Evolutionary conservation across 257 asterid species (phyloP).

Genomic region (Nicotiana tomentosiformis): DNA sequence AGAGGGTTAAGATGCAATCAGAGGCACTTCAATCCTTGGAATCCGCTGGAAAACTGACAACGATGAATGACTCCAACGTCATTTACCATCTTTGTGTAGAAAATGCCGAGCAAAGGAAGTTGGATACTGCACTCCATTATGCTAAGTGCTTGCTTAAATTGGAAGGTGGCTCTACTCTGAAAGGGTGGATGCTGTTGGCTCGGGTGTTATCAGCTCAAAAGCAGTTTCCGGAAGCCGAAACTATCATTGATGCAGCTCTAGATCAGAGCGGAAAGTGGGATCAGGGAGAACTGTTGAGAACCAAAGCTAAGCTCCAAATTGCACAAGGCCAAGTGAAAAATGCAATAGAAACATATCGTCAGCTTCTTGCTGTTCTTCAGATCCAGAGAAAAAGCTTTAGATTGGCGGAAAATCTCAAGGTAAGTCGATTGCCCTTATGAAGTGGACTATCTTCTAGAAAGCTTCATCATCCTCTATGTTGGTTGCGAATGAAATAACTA

Average conservation of each 20-base stretch:
- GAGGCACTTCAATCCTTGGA: slow-evolving; percentile 64
- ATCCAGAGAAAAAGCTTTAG: slow-evolving; percentile 61
- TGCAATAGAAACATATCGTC: slow-evolving; percentile 65
- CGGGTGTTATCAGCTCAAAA: slow-evolving; percentile 77
- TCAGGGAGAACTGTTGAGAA: slow-evolving; percentile 67
- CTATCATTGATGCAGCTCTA: slow-evolving; percentile 50
- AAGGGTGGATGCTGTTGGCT: slow-evolving; percentile 71
- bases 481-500: not conserved
- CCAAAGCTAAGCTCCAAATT: slow-evolving; percentile 79
- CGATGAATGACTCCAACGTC: slow-evolving; percentile 49
- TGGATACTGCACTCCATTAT: slow-evolving; percentile 64
- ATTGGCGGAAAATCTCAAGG: slow-evolving; percentile 30
- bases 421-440: not conserved
- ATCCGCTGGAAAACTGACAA: slow-evolving; percentile 51
- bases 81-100: slow-evolving; percentile 62
- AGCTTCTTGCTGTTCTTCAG: slow-evolving; percentile 72
- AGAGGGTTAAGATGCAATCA: slow-evolving; percentile 46
- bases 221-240: slow-evolving; percentile 57
- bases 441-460: not conserved
- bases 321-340: slow-evolving; percentile 65
- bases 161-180: slow-evolving; percentile 65
- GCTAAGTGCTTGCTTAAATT: slow-evolving; percentile 49
- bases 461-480: not conserved
- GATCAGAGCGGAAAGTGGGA: slow-evolving; percentile 88
- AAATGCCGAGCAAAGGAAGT: slow-evolving; percentile 84